phyloP scores from a whole-genome alignment of 768 basidiomycete genomes.

The Punctularia strigosozonata region DNA sequence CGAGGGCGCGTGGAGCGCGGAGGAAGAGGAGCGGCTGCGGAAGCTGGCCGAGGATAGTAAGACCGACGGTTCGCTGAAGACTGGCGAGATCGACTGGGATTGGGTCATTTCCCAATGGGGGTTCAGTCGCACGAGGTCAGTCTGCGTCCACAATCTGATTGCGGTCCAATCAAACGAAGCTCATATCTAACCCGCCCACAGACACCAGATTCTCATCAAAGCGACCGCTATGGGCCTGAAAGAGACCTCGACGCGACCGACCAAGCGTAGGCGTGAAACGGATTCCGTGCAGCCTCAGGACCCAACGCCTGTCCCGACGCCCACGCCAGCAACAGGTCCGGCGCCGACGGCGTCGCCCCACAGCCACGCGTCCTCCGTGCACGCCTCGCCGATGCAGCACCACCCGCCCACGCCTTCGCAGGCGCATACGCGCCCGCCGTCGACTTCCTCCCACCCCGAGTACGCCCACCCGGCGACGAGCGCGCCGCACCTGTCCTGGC shows the following conservation, averaged over 20 bases:
- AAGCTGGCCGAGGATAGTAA: constrained; percentile 60
- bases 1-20: constrained; percentile 70
- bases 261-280: constrained; percentile 45
- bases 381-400: neutral
- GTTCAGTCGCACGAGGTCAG: constrained; percentile 56
- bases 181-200: constrained; percentile 15
- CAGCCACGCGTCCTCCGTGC: neutral
- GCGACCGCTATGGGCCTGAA: constrained; percentile 71
- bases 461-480: too few species aligned
- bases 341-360: neutral
- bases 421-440: too few species aligned
- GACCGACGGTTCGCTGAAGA: constrained; percentile 22
- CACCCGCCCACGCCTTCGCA: neutral
- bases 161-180: neutral
- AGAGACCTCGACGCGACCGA: constrained; percentile 54
- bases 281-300: too few species aligned
- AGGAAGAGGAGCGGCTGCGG: constrained; percentile 60
- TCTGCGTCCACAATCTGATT: constrained; percentile 3
- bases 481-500: too few species aligned
- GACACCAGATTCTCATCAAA: constrained; percentile 77
- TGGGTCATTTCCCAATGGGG: constrained; percentile 68
- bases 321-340: neutral
- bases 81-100: constrained; percentile 72
- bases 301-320: neutral
- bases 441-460: too few species aligned